These are phyloP conservation scores for Candida golubevii DNA, from an alignment of 805 yeast species.

Conservation along the genomic window DNA sequence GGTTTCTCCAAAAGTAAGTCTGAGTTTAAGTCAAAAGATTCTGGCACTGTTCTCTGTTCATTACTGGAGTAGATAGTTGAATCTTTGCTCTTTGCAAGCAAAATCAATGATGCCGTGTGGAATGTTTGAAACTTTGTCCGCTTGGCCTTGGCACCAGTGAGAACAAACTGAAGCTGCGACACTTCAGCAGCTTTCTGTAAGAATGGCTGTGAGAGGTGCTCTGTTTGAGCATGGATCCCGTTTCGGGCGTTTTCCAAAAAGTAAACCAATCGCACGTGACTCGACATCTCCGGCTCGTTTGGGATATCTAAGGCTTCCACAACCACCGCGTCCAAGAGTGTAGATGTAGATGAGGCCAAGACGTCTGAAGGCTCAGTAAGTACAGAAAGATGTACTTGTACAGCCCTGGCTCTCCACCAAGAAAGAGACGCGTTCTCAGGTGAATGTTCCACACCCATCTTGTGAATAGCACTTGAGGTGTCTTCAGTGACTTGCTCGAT, in stretches of 20 bases:
- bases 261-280: constrained; percentile 43
- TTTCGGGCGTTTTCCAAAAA: constrained; percentile 67
- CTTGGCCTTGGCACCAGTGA: constrained; percentile 87
- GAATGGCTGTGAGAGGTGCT: constrained; percentile 53
- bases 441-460: constrained; percentile 15
- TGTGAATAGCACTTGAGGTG: constrained; percentile 7
- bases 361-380: constrained; percentile 58
- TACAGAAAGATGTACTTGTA: constrained; percentile 61
- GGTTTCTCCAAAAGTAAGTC: constrained; percentile 78
- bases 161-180: constrained; percentile 55
- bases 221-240: constrained; percentile 59
- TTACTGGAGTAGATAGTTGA: constrained; percentile 21
- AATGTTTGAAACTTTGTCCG: constrained; percentile 77
- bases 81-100: constrained; percentile 57
- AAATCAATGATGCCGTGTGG: constrained; percentile 68
- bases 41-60: constrained; percentile 38
- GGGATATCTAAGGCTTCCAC: constrained; percentile 26
- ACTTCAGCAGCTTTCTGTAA: constrained; percentile 53
- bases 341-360: constrained; percentile 39
- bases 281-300: constrained; percentile 25
- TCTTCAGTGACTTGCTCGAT: constrained; percentile 25
- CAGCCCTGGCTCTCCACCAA: constrained; percentile 77
- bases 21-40: constrained; percentile 60
- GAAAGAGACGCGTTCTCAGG: constrained; percentile 44
- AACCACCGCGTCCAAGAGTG: constrained; percentile 32